Evolutionary conservation across 2,329 filamentous ascomycete species (phyloP), one percentile per base, ranked within the genome.

Genomic region (Aquanectria penicillioides): DNA sequence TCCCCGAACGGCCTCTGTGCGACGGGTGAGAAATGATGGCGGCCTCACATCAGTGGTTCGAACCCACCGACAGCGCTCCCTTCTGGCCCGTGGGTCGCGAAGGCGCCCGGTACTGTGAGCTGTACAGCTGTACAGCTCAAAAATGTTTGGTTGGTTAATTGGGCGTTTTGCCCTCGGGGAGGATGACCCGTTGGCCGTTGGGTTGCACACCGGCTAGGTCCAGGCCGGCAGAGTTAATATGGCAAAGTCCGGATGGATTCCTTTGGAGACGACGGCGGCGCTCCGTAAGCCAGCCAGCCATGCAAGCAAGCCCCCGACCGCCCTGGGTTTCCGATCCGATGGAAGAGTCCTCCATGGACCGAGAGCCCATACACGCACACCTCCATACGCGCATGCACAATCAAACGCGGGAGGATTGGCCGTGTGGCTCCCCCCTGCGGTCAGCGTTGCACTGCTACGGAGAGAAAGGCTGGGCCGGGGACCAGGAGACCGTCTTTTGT

Each of bases 381-480:
- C n/a, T n/a, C n/a, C n/a, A n/a, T n/a, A n/a, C n/a, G n/a, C n/a
- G n/a, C n/a, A n/a, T n/a, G n/a, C n/a, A n/a, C n/a, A n/a, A n/a
- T n/a, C n/a, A n/a, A n/a, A n/a, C n/a, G n/a, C n/a, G n/a, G n/a
- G n/a, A n/a, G n/a, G n/a, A n/a, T n/a, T n/a, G n/a, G n/a, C n/a
- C n/a, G n/a, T n/a, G n/a, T n/a, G n/a, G n/a, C n/a, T n/a, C n/a
- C n/a, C n/a, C 31, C 38, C 49, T 56, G 31, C 47, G 46, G 51
- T 57, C 60, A 64, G 59, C 43, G 63, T 66, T 37, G 31, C 65
- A 65, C 65, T 46, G 13, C 8, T 11, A 41, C 29, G 20, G 37
- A n/a, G 13, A 40, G 13, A 52, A 38, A 23, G 15, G 18, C 43
- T 34, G 20, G 44, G 15, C 29, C 49, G 50, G 23, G 56, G 50